Evolutionary conservation across 768 basidiomycete species (phyloP).

Genomic region (Omphalotus guepiniiformis): DNA sequence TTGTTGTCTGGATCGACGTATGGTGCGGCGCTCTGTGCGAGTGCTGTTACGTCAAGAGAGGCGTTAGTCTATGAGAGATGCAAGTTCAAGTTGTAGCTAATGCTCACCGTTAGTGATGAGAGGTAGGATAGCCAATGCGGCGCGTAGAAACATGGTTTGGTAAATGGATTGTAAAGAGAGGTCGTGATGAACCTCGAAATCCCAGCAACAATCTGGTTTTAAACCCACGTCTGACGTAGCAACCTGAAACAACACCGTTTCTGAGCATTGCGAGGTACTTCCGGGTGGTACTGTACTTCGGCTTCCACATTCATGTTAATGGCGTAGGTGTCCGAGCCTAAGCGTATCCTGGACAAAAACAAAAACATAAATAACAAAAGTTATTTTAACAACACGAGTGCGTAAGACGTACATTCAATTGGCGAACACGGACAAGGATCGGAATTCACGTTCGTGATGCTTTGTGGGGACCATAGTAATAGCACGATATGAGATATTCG

Average conservation of each 20-base stretch:
- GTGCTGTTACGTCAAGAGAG: conserved; percentile 31
- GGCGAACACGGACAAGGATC: conserved; percentile 7
- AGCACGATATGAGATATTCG: too few species aligned
- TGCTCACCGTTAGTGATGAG: neutral
- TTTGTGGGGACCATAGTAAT: too few species aligned
- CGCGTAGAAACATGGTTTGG: neutral
- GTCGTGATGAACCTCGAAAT: neutral
- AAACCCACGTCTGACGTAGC: conserved; percentile 1
- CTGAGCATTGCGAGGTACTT: conserved; percentile 12
- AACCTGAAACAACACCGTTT: neutral
- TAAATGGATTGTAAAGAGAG: neutral
- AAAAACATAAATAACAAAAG: neutral
- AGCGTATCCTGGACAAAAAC: neutral
- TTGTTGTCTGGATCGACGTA: conserved; percentile 52
- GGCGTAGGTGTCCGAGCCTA: too few species aligned
- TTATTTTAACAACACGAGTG: too few species aligned
- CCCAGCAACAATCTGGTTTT: too few species aligned
- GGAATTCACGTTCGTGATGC: too few species aligned
- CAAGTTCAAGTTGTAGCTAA: neutral
- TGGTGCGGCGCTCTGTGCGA: conserved; percentile 36
- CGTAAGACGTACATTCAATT: too few species aligned
- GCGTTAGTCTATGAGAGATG: neutral
- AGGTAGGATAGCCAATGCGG: neutral
- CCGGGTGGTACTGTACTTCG: conserved; percentile 9
- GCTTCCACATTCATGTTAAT: neutral